Evolutionary conservation across 768 basidiomycete species (phyloP).

Genomic region (Strobilomyces echinocephalus): DNA sequence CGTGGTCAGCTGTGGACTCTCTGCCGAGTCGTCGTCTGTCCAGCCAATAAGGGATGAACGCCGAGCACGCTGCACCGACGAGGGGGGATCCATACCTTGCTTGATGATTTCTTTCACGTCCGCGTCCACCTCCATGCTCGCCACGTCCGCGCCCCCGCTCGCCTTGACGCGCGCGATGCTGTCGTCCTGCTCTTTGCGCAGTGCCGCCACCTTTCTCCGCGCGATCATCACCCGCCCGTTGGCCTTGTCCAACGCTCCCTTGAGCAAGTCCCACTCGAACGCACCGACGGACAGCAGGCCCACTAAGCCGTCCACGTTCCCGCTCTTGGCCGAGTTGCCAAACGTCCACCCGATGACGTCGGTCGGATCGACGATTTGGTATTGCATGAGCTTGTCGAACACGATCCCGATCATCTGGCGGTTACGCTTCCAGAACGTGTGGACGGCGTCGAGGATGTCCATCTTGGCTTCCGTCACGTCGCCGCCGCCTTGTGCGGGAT

Average conservation of each 20-base stretch:
- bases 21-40: slow-evolving; percentile 47
- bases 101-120: slow-evolving; percentile 61
- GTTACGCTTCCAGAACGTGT: slow-evolving; percentile 79
- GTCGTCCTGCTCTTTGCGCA: slow-evolving; percentile 89
- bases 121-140: slow-evolving; percentile 64
- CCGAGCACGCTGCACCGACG: background rate
- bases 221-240: slow-evolving; percentile 83
- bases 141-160: slow-evolving; percentile 45
- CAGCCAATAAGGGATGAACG: slow-evolving; percentile 8
- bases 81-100: slow-evolving; percentile 22
- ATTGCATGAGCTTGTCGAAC: slow-evolving; percentile 97
- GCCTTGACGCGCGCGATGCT: slow-evolving; percentile 73
- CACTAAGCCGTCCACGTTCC: slow-evolving; percentile 33
- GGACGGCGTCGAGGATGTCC: slow-evolving; percentile 67
- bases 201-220: slow-evolving; percentile 60
- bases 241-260: slow-evolving; percentile 82
- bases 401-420: slow-evolving; percentile 88
- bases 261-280: slow-evolving; percentile 83
- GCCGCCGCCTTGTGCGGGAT: slow-evolving; percentile 11
- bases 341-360: slow-evolving; percentile 90
- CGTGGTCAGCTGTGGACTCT: slow-evolving; percentile 64
- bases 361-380: slow-evolving; percentile 92
- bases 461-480: slow-evolving; percentile 56
- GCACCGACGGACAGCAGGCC: slow-evolving; percentile 41
- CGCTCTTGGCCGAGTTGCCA: slow-evolving; percentile 39